These are phyloP conservation scores for Noccaea caerulescens DNA, from an alignment of 345 rosid species.

Conservation along the genomic window DNA sequence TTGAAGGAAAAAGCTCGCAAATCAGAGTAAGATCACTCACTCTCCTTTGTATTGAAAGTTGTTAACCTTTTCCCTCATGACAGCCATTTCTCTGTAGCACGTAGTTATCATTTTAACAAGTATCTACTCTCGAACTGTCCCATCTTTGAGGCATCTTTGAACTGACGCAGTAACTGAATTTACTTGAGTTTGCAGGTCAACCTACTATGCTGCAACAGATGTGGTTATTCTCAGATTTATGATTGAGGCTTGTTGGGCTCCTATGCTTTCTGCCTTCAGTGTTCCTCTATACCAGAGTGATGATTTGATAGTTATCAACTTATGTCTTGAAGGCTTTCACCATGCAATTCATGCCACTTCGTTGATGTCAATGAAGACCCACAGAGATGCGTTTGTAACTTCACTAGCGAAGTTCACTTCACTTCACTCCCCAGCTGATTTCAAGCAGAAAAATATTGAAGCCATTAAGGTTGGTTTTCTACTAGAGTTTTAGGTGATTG, in stretches of 20 bases:
- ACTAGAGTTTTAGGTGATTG: no score
- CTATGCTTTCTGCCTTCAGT: constrained; percentile 93
- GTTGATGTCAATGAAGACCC: constrained; percentile 79
- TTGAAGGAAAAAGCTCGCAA: constrained; percentile 84
- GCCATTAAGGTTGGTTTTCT: no score
- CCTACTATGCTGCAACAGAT: constrained; percentile 75
- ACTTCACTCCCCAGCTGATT: no score
- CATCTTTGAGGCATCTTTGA: constrained; percentile 23
- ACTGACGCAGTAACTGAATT: constrained; percentile 19
- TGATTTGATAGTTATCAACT: constrained; percentile 69
- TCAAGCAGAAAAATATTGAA: no score
- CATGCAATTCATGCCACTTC: constrained; percentile 86
- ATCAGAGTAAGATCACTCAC: constrained; percentile 62
- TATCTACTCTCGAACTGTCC: constrained; percentile 18
- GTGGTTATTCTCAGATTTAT: constrained; percentile 80
- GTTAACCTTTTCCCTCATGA: constrained; percentile 18
- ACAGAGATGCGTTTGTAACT: no score
- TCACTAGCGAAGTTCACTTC: no score
- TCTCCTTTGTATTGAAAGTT: constrained; percentile 22
- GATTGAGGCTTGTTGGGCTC: constrained; percentile 97
- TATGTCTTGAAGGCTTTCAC: constrained; percentile 80
- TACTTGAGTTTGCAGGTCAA: constrained; percentile 55
- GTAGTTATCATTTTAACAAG: constrained; percentile 15
- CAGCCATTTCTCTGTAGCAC: constrained; percentile 6
- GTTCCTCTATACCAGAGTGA: constrained; percentile 87